Evolutionary conservation across 225 moss, liverwort and hornwort species (phyloP).

Genomic region (Antitrichia curtipendula): DNA sequence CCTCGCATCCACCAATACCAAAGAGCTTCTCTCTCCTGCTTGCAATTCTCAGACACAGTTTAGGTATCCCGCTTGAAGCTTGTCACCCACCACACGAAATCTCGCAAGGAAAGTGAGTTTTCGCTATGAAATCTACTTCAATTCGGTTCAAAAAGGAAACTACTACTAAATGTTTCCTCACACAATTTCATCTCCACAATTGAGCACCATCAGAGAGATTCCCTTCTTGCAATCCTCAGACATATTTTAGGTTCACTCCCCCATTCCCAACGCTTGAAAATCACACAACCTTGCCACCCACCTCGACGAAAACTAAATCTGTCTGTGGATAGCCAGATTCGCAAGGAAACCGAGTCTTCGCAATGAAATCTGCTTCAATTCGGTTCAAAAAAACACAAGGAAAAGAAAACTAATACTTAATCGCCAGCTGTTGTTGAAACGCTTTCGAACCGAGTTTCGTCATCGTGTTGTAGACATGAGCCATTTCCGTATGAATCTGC

Average conservation of each 20-base stretch:
- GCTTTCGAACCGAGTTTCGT: neutral
- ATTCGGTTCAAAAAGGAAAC: neutral
- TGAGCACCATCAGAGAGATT: neutral
- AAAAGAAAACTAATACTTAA: neutral
- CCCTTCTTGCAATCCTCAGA: neutral
- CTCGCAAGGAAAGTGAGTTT: neutral
- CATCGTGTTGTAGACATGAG: neutral
- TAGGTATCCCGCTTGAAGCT: neutral
- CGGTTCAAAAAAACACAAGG: neutral
- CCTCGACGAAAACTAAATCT: neutral
- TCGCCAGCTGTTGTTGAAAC: neutral
- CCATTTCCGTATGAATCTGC: neutral
- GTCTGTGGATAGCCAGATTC: neutral
- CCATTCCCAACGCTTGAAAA: neutral
- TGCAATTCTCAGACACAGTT: neutral
- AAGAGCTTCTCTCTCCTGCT: neutral
- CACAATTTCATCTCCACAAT: neutral
- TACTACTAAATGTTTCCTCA: neutral
- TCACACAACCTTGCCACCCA: neutral
- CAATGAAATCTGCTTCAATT: neutral
- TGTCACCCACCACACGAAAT: neutral
- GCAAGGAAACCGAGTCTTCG: neutral
- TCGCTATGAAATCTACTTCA: neutral
- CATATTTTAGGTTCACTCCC: neutral
- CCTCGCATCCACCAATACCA: neutral